Evolutionary conservation across 306 rosid species (phyloP).

Genomic region (Sicyos edulis): DNA sequence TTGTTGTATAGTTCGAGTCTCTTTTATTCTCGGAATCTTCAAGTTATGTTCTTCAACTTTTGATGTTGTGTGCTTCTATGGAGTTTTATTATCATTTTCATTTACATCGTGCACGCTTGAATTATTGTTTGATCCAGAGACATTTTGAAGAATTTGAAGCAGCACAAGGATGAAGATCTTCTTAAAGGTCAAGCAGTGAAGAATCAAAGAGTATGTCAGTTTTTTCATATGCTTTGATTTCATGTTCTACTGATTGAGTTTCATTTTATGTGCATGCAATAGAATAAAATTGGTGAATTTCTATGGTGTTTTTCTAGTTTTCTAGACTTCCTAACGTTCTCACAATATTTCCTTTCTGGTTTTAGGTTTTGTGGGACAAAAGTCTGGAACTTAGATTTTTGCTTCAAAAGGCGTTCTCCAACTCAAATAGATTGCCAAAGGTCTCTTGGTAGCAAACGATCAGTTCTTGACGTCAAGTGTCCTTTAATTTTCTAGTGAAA

Average conservation of each 20-base stretch:
- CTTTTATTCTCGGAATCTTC: background rate
- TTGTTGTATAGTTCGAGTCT: background rate
- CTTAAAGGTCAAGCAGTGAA: slow-evolving; percentile 83
- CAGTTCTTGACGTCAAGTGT: background rate
- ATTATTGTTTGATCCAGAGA: slow-evolving; percentile 34
- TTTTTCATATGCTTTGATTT: slow-evolving; percentile 12
- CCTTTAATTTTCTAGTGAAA: background rate
- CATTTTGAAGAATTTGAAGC: slow-evolving; percentile 64
- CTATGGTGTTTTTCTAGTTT: background rate
- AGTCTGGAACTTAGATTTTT: slow-evolving; percentile 75
- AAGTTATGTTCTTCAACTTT: background rate
- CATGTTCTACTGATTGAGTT: background rate
- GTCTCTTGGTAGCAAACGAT: slow-evolving; percentile 30
- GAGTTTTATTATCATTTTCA: background rate
- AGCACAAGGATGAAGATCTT: slow-evolving; percentile 73
- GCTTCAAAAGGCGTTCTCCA: slow-evolving; percentile 75
- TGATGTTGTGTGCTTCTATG: background rate
- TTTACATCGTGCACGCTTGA: too few species aligned
- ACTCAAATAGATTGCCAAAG: slow-evolving; percentile 88
- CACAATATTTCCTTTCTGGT: slow-evolving; percentile 8
- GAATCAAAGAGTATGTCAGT: slow-evolving; percentile 61
- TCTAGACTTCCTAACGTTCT: background rate
- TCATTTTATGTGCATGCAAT: background rate
- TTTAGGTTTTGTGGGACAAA: slow-evolving; percentile 82
- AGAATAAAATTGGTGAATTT: background rate